Evolutionary conservation across 23 red algal species (phyloP), one percentile per base, ranked within the genome.

Genomic region (Agarophyton chilense): DNA sequence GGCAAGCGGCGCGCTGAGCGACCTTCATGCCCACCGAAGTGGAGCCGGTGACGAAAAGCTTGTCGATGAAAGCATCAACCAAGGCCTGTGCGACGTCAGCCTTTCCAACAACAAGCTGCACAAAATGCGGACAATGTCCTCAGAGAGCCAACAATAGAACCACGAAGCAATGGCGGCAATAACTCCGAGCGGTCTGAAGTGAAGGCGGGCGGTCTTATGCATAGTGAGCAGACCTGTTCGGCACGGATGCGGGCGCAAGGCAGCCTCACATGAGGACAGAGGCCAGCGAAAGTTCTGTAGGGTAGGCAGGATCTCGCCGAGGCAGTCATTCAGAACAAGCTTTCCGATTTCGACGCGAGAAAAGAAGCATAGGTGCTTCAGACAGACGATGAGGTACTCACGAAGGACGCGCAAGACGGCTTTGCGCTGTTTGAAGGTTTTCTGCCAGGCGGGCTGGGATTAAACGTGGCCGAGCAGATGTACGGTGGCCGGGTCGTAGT

Each of bases 221-320:
- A 83, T 71, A 1, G 91, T 98, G 46, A 95, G 54, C 0, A 93
- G 96, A 21, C 93, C 93, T 4, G 84, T 83, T 50, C 89, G 74
- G 51, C 96, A 93, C 24, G 70, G 38, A 33, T 98, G 93, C 11
- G 93, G 82, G 31, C 73, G 77, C 24, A 98, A 74, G 12, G 77
- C 87, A 10, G 45, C 53, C 80, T 95, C 96, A 43, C 96, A 93
- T 21, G 95, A 79, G 0, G 77, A 55, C 52, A 74, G 45, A 17
- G 94, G n/a, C 96, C 96, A 98, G n/a, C 96, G 89, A n/a, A 98
- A 51, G 57, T 98, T 98, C 52, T 98, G 93, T 0, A 95, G 60
- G 22, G 96, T 98, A 38, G 93, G 92, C 28, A 94, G 44, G 34
- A 98, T 87, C 56, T 98, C 96, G 36, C 96, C 96, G 50, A 98